phyloP scores from a whole-genome alignment of 2,329 filamentous ascomycete species.

The Talaromyces sp. region DNA sequence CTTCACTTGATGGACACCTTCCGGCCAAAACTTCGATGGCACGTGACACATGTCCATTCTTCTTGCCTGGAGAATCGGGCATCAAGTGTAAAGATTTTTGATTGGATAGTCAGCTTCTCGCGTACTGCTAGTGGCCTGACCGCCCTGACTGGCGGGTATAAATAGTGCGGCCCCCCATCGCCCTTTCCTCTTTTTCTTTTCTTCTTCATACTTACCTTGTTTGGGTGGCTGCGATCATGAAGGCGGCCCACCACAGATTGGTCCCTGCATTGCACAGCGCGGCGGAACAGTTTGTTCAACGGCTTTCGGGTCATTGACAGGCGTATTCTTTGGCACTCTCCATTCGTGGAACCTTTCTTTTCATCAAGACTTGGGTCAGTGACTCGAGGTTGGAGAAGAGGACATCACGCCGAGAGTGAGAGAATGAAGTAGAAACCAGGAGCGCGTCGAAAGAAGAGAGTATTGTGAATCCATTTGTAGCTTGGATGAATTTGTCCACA shows the following conservation, averaged over 20 bases:
- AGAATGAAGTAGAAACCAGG: no score
- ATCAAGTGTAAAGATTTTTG: not conserved
- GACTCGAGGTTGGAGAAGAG: slow-evolving; percentile 40
- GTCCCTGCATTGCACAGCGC: slow-evolving; percentile 63
- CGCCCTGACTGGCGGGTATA: slow-evolving; percentile 27
- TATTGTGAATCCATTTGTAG: no score
- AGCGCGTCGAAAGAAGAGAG: no score
- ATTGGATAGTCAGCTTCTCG: slow-evolving; percentile 28
- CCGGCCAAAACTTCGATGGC: slow-evolving; percentile 37
- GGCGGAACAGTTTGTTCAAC: slow-evolving; percentile 54
- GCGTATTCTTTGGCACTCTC: slow-evolving; percentile 44
- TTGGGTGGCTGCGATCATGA: slow-evolving; percentile 52
- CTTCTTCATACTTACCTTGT: slow-evolving; percentile 58
- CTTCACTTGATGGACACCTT: not conserved
- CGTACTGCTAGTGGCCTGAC: slow-evolving; percentile 22
- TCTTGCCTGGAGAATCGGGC: slow-evolving; percentile 19
- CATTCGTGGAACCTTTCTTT: slow-evolving; percentile 34
- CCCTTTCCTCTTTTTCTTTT: slow-evolving; percentile 42
- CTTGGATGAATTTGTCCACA: no score
- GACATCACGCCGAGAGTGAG: no score
- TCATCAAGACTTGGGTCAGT: slow-evolving; percentile 37
- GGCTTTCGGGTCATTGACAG: slow-evolving; percentile 48
- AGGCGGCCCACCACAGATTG: slow-evolving; percentile 49
- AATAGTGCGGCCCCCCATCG: slow-evolving; percentile 23
- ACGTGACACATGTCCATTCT: slow-evolving; percentile 26